Conservation (phyloP, 192 early-diverging fungal genomes). For the Radiomyces spectabilis region DNA sequence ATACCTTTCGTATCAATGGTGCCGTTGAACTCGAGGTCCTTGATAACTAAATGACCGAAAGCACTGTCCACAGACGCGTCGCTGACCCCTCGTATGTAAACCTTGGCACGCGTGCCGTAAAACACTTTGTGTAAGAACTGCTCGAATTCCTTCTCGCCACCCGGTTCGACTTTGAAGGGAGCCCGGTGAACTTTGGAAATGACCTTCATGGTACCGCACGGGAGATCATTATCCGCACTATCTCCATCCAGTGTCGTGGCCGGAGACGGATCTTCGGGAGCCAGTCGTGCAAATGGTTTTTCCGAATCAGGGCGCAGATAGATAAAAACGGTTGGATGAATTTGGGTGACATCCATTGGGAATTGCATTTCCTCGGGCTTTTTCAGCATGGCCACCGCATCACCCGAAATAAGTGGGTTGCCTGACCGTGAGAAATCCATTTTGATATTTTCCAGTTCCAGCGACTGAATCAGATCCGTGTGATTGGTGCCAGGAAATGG, state of each 20-base stretch:
- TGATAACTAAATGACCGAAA: slow-evolving; percentile 18
- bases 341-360: slow-evolving; percentile 13
- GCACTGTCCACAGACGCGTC: slow-evolving; percentile 18
- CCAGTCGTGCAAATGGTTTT: slow-evolving; percentile 21
- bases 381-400: slow-evolving; percentile 17
- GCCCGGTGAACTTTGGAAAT: slow-evolving; percentile 8
- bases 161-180: slow-evolving; percentile 20
- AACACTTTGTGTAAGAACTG: slow-evolving; percentile 20
- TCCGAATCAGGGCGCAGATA: slow-evolving; percentile 9
- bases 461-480: slow-evolving; percentile 20
- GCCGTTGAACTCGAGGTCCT: slow-evolving; percentile 22
- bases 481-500: slow-evolving; percentile 27
- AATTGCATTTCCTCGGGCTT: slow-evolving; percentile 25
- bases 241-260: slow-evolving; percentile 7
- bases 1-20: slow-evolving; percentile 26
- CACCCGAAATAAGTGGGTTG: slow-evolving; percentile 18
- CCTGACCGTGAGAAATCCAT: slow-evolving; percentile 24
- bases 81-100: slow-evolving; percentile 20
- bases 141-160: slow-evolving; percentile 23
- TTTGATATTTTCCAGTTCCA: slow-evolving; percentile 12
- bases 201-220: slow-evolving; percentile 11
- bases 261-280: slow-evolving; percentile 7
- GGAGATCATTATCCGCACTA: background rate
- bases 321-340: slow-evolving; percentile 16
- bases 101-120: slow-evolving; percentile 2